Percentiles rank a stretch among this genome's conserved stretches.
These are phyloP conservation scores for Silene coronaria DNA, from an alignment of 179 eudicot species.

Conservation along the genomic window DNA sequence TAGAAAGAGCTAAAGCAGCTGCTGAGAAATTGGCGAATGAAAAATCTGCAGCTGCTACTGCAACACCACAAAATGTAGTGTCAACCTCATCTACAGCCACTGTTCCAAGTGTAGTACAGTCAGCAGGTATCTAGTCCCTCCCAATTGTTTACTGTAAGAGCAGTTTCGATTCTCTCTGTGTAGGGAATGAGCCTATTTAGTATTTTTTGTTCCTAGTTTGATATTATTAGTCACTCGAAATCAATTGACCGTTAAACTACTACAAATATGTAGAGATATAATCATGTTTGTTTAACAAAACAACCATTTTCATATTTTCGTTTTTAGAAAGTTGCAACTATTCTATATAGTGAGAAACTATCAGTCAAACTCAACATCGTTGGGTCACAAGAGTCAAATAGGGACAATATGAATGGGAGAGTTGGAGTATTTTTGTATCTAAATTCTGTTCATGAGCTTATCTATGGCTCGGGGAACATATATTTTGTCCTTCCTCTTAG, in stretches of 20 bases:
- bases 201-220: too few relatives aligned
- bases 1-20: slow-evolving; percentile 73
- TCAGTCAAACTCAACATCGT: too few relatives aligned
- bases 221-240: too few relatives aligned
- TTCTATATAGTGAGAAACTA: too few relatives aligned
- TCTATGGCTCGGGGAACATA: background rate
- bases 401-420: too few relatives aligned
- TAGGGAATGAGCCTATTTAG: background rate
- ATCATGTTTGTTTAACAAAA: too few relatives aligned
- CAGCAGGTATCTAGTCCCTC: slow-evolving; percentile 37
- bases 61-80: slow-evolving; percentile 18
- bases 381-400: too few relatives aligned
- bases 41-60: slow-evolving; percentile 28
- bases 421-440: background rate
- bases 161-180: background rate
- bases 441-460: background rate
- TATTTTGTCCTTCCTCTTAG: background rate
- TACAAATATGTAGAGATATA: too few relatives aligned
- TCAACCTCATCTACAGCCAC: slow-evolving; percentile 27
- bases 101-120: slow-evolving; percentile 28
- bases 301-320: too few relatives aligned
- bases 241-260: too few relatives aligned
- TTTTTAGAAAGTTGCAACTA: too few relatives aligned
- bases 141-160: background rate
- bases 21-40: slow-evolving; percentile 44